Evolutionary conservation across 2,329 filamentous ascomycete species (phyloP).

Genomic region (Colletotrichum liaoningense): DNA sequence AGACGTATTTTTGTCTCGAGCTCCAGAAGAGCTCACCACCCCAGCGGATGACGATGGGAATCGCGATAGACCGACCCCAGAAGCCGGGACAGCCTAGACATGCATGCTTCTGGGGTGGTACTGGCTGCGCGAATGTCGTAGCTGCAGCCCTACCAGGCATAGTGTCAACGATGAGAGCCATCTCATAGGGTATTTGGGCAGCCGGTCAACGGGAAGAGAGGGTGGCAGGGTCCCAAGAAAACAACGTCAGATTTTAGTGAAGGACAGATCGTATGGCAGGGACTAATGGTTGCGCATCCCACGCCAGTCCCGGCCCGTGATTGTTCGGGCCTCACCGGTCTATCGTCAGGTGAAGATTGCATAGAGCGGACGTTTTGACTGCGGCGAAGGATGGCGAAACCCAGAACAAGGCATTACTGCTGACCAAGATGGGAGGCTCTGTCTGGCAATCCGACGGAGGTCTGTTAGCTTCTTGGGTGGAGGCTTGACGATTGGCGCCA

Average conservation of each 20-base stretch:
- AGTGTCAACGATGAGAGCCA: not conserved
- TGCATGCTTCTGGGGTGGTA: slow-evolving; percentile 9
- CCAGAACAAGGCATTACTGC: slow-evolving; percentile 1
- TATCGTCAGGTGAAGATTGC: not conserved
- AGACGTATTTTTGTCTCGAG: slow-evolving; percentile 30
- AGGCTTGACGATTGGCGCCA: not conserved
- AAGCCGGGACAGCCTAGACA: slow-evolving; percentile 2
- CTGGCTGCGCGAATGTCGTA: not conserved
- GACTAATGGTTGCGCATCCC: slow-evolving; percentile 3
- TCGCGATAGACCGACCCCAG: slow-evolving; percentile 16
- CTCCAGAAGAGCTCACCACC: not conserved
- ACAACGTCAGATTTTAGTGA: slow-evolving; percentile 34
- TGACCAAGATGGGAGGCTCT: slow-evolving; percentile 5
- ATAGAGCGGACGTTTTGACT: not conserved
- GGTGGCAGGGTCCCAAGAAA: slow-evolving; percentile 11
- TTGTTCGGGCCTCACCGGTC: not conserved
- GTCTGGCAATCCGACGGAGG: not conserved
- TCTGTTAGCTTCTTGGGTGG: not conserved
- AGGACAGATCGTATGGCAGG: slow-evolving; percentile 12
- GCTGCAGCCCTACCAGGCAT: slow-evolving; percentile 28
- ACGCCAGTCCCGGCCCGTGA: not conserved
- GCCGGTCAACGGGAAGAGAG: not conserved
- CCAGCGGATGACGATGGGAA: slow-evolving; percentile 19
- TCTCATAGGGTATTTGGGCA: not conserved
- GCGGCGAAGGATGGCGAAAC: slow-evolving; percentile 8